Evolutionary conservation across 768 basidiomycete species (phyloP).

Genomic region (Melanogaster broomeanus): DNA sequence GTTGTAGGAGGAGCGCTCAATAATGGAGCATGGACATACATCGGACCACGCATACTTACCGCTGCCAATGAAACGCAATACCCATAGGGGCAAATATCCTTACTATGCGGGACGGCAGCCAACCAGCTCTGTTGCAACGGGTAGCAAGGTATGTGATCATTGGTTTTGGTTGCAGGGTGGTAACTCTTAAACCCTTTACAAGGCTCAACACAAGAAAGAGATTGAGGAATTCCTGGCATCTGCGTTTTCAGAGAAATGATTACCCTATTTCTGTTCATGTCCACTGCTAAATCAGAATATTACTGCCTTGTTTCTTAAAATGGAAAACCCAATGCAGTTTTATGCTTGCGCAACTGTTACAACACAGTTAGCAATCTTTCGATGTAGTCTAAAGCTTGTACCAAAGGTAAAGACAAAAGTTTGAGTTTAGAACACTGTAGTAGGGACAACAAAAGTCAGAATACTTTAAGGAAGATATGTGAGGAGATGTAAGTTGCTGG

Average conservation of each 20-base stretch:
- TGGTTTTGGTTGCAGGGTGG: not conserved
- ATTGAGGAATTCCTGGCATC: conserved; percentile 70
- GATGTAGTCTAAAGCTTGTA: too few relatives aligned
- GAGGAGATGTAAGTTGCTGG: too few relatives aligned
- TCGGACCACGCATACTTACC: conserved; percentile 90
- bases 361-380: too few relatives aligned
- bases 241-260: conserved; percentile 49
- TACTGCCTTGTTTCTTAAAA: too few relatives aligned
- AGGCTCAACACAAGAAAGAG: conserved; percentile 90
- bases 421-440: too few relatives aligned
- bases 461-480: too few relatives aligned
- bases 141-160: conserved; percentile 67
- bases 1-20: conserved; percentile 86
- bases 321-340: too few relatives aligned
- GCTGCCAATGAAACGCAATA: conserved; percentile 89
- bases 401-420: too few relatives aligned
- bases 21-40: conserved; percentile 96
- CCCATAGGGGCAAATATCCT: conserved; percentile 90
- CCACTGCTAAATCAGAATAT: too few relatives aligned
- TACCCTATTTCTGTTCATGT: too few relatives aligned
- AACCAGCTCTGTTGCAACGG: conserved; percentile 89
- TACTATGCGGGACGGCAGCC: conserved; percentile 92
- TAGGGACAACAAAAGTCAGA: too few relatives aligned
- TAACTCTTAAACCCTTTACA: conserved; percentile 15
- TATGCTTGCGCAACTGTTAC: too few relatives aligned